Base-by-base conservation (phyloP, 768 basidiomycete genomes). In the Boletus huronensis region DNA sequence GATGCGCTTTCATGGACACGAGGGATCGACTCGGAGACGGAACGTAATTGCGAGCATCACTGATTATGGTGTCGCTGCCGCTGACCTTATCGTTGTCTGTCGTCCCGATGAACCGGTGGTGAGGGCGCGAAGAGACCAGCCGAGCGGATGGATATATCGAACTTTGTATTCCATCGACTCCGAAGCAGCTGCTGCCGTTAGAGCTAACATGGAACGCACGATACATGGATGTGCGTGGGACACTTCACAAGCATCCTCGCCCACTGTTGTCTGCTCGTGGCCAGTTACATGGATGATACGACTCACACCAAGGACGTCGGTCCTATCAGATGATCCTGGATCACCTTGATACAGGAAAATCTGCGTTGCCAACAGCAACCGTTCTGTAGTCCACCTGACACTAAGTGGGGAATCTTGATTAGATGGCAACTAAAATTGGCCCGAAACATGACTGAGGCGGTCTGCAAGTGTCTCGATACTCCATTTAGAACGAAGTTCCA, bases 401-500 rank as follows among this genome's bases (percentile, higher is more conserved):
- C 25, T 38, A n/a, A 42, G 41, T 16, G 25, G 26, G 9, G 3
- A 29, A 23, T 43, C 21, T 21, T 39, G 23, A 56, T 39, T 34
- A 31, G 16, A 39, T 21, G 8, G 6, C 16, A 50, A 34, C 48
- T 50, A 54, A 54, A 19, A 1, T 44, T 28, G 2, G 17, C 21
- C 8, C 16, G 14, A 21, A 35, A 10, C 16, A 23, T 40, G 28
- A 41, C 14, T 19, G 17, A 21, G 50, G 14, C 25, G 11, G 3
- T 46, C 43, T 3, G 49, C n/a, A 42, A 62, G 58, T 5, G 54
- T 48, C 61, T 91, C 87, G 17, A 96, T 81, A 48, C 78, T 82
- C 95, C 95, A 98, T 66, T 85, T 87, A 16, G 89, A 73, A 31
- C 78, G 74, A 7, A 87, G 72, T 21, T 79, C 79, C 14, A 88